Percentiles rank a stretch among this genome's conserved stretches.
phyloP scores from a whole-genome alignment of 1,284 basidiomycete genomes.

The Ganoderma lingzhi region DNA sequence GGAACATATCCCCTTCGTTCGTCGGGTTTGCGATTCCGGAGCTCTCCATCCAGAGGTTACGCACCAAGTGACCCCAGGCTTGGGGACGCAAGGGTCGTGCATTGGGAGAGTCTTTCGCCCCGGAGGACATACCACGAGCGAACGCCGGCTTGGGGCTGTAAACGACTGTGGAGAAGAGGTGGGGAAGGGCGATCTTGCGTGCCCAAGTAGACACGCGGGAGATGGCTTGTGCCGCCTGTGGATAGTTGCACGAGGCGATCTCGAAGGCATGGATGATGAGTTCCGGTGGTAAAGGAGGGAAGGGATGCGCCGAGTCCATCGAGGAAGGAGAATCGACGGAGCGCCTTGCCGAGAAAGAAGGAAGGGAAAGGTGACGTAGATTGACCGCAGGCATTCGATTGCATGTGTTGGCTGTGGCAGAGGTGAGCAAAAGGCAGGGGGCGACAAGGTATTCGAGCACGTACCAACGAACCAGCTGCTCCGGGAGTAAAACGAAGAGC shows the following conservation, averaged over 20 bases:
- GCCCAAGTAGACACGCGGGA: conserved; percentile 39
- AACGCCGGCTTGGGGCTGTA: conserved; percentile 29
- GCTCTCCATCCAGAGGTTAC: conserved; percentile 39
- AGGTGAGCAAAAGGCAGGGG: not conserved
- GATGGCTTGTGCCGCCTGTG: conserved; percentile 30
- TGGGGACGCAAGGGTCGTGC: conserved; percentile 12
- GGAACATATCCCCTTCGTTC: conserved; percentile 34
- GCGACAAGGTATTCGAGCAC: not conserved
- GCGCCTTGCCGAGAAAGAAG: not conserved
- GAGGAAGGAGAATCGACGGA: not conserved
- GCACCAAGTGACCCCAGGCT: conserved; percentile 33
- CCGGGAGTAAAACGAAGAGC: not conserved
- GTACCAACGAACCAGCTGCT: not conserved
- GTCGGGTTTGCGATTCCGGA: conserved; percentile 31
- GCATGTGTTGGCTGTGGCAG: not conserved
- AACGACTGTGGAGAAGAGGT: conserved; percentile 37
- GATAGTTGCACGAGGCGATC: conserved; percentile 29
- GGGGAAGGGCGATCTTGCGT: conserved; percentile 33
- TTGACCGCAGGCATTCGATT: conserved; percentile 4
- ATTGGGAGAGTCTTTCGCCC: conserved; percentile 8
- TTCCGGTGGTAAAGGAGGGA: conserved; percentile 36
- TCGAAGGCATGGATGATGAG: conserved; percentile 38
- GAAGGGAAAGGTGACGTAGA: conserved; percentile 2
- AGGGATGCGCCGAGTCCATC: conserved; percentile 15
- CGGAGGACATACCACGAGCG: conserved; percentile 21